These are phyloP conservation scores for Kodamaea kakaduensis DNA, from an alignment of 805 yeast genomes.

Conservation along the genomic window DNA sequence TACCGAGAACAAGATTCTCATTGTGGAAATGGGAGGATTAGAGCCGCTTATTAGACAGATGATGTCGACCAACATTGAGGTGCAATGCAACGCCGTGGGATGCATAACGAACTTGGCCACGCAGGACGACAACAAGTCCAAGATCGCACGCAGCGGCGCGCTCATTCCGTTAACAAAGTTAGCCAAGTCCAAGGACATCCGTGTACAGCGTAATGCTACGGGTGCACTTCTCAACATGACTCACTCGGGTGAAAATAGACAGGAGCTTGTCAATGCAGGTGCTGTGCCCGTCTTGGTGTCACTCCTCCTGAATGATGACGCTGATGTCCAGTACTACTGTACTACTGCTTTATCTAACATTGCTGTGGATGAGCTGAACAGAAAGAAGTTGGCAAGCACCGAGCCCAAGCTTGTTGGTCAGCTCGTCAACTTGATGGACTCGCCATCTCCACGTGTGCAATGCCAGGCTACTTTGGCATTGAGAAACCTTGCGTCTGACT, in stretches of 20 bases:
- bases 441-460: constrained; percentile 90
- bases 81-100: constrained; percentile 98
- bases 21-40: constrained; percentile 97
- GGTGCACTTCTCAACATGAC: constrained; percentile 98
- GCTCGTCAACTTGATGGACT: constrained; percentile 87
- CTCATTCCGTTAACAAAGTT: constrained; percentile 88
- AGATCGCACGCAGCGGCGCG: constrained; percentile 95
- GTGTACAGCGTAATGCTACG: constrained; percentile 98
- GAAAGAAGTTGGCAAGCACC: constrained; percentile 82
- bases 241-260: constrained; percentile 93
- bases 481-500: constrained; percentile 93
- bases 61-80: constrained; percentile 96
- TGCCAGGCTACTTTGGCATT: constrained; percentile 97
- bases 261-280: constrained; percentile 94
- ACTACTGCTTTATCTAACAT: constrained; percentile 95
- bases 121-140: constrained; percentile 93
- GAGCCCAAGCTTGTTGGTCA: constrained; percentile 90
- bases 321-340: constrained; percentile 97
- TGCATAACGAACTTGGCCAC: constrained; percentile 98
- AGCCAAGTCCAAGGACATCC: constrained; percentile 88
- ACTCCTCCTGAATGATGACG: constrained; percentile 76
- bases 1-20: constrained; percentile 86
- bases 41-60: constrained; percentile 95
- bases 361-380: constrained; percentile 91
- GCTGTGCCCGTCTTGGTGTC: constrained; percentile 96